Evolutionary conservation across 2,329 filamentous ascomycete species (phyloP), one percentile per base, ranked within the genome.

Genomic region (Claviceps sp.): DNA sequence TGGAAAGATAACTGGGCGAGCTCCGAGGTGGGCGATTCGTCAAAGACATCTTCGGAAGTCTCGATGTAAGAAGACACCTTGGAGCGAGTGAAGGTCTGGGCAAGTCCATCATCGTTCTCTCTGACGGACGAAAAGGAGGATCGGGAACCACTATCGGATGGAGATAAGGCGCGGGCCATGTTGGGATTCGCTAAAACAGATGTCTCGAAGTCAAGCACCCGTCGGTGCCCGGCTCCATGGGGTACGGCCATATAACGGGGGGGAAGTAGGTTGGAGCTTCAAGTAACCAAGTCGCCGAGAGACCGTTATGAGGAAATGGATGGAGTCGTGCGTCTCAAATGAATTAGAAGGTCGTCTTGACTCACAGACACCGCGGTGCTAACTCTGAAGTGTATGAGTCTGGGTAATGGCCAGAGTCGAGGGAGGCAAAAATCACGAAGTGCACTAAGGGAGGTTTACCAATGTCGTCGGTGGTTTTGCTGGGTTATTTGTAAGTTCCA

Each of bases 61-160:
- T 68, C 65, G 46, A 70, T 70, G 60, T 81, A 82, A 52, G 76
- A 79, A 38, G 80, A 83, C 55, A 82, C 67, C 64, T 82, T 83
- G 62, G 77, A 77, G 51, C 74, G 74, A 48, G 79, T 82, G 57
- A 84, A 84, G 52, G 76, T 77, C 68, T 84, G 81, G 52, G 77
- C 74, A 34, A 81, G 66, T 55, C 76, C 74, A 58, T 73, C 71
- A 61, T 79, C 76, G 63, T 76, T 75, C 68, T 82, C 78, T 55
- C 78, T 72, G 54, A 82, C 77, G 46, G 78, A 82, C 34, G 78
- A 81, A 66, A 82, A 82, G 53, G 78, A 82, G 34, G 76, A 75
- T 54, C 78, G 74, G 4, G 66, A 67, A 50, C 63, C 68, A 58
- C 65, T 64, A 49, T 71, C 67, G 54, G 62, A 64, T 26, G 68